These are phyloP conservation scores for Dissophora globulifera DNA, from an alignment of 192 early-diverging fungal species.

Conservation along the genomic window DNA sequence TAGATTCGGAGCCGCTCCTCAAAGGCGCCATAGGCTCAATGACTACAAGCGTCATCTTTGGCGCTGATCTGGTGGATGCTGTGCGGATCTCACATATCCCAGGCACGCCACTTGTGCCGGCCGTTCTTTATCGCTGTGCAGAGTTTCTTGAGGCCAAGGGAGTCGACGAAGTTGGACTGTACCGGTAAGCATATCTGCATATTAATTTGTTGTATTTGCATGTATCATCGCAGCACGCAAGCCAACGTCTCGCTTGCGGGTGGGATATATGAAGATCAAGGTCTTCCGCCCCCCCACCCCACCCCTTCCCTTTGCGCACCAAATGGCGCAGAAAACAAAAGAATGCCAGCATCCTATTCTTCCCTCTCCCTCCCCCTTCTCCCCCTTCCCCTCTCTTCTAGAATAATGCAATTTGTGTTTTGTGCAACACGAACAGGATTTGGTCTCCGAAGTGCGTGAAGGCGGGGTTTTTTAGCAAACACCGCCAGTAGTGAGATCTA, in stretches of 20 bases:
- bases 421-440: background rate
- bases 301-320: background rate
- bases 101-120: slow-evolving; percentile 38
- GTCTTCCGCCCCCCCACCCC: background rate
- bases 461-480: no score
- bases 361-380: background rate
- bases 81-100: slow-evolving; percentile 37
- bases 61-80: slow-evolving; percentile 29
- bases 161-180: slow-evolving; percentile 48
- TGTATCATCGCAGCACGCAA: slow-evolving; percentile 10
- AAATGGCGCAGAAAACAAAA: background rate
- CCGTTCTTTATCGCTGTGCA: slow-evolving; percentile 47
- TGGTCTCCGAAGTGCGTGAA: no score
- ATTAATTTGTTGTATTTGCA: background rate
- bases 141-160: slow-evolving; percentile 40
- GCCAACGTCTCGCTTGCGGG: background rate
- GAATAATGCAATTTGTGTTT: background rate
- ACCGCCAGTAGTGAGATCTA: no score
- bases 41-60: slow-evolving; percentile 25
- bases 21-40: background rate
- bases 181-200: slow-evolving; percentile 51
- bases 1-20: slow-evolving; percentile 43
- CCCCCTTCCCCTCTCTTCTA: background rate
- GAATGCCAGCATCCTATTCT: background rate
- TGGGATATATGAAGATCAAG: no score